Conservation (phyloP, 371 early-diverging fungal genomes). For the Rhizopus microsporus region DNA sequence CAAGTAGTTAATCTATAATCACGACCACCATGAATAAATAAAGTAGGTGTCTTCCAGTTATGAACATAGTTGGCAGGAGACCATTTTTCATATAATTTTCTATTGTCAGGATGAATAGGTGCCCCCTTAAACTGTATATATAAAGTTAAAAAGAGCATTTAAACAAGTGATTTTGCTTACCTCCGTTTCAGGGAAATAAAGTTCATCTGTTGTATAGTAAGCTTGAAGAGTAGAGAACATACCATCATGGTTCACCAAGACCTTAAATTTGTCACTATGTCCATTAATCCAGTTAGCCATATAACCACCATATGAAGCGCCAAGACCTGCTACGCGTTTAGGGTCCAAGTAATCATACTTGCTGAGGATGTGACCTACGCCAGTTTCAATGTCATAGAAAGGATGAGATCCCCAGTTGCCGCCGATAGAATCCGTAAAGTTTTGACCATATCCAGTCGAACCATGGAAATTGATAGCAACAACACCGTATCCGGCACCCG, state of each 20-base stretch:
- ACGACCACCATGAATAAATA: constrained; percentile 73
- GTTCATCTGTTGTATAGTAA: constrained; percentile 81
- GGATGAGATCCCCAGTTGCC: constrained; percentile 82
- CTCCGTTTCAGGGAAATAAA: constrained; percentile 81
- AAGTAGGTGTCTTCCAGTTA: constrained; percentile 81
- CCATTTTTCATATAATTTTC: constrained; percentile 65
- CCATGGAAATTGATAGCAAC: constrained; percentile 82
- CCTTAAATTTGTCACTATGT: constrained; percentile 63
- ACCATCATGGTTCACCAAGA: constrained; percentile 85
- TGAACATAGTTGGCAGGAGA: constrained; percentile 72
- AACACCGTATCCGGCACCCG: constrained; percentile 72
- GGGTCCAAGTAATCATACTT: constrained; percentile 63
- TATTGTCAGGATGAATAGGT: constrained; percentile 60
- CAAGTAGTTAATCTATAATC: constrained; percentile 72
- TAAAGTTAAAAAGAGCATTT: too few relatives aligned
- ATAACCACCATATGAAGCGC: constrained; percentile 85
- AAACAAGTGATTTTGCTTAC: constrained; percentile 17
- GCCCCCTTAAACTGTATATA: constrained; percentile 59
- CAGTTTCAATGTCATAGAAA: constrained; percentile 72
- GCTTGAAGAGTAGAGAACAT: constrained; percentile 67
- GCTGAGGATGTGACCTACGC: constrained; percentile 68
- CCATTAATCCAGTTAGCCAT: constrained; percentile 80
- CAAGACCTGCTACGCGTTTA: constrained; percentile 66
- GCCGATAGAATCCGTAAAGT: constrained; percentile 72
- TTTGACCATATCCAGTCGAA: constrained; percentile 83